Base-by-base conservation (phyloP, 352 stramenopile species). In the Phytophthora nicotianae region DNA sequence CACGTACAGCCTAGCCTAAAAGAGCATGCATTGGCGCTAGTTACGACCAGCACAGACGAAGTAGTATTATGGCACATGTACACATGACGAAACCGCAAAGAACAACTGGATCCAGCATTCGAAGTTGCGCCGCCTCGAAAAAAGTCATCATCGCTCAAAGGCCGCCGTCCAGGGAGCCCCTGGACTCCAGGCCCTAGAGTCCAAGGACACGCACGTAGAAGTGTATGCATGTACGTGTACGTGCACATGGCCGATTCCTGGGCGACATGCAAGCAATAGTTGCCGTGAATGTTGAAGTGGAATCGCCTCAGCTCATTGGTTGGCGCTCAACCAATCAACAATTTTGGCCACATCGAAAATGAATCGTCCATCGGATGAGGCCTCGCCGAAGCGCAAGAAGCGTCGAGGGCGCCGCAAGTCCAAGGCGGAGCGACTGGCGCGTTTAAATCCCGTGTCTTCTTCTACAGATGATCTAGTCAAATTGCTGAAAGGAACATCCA, bases 371-470 rank as follows among this genome's bases (percentile, higher is more conserved):
- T 33, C 24, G 5, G 7, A 43, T 43, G 37, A 43, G 37, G 37
- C n/a, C 5, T 8, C 21, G 17, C 37, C 35, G 23, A 58, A 62
- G 47, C 58, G 66, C 49, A 75, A 73, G 54, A 76, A 72, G 61
- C 29, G 72, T 16, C 72, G 66, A 49, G 75, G 75, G 5, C 64
- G 62, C 7, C 68, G 69, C 60, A 83, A 81, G 59, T 80, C 74
- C 53, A 83, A 83, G 57, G 65, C 75, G 2, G 75, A 90, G 67
- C 78, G 81, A 21, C 58, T 88, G 14, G 68, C 77, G 51, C 49
- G 65, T 38, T 47, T 23, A 3, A 13, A 42, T 3, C 10, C 20
- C 42, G 46, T 23, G 16, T 8, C 16, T 35, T 27, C 14, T 14
- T 37, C 65, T 3, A 19, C 72, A 1, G 61, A 63, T 4, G 46